Percentiles rank a stretch among this genome's conserved stretches.
These are phyloP conservation scores for Rhizopus arrhizus DNA, from an alignment of 371 early-diverging fungal genomes.

Conservation along the genomic window DNA sequence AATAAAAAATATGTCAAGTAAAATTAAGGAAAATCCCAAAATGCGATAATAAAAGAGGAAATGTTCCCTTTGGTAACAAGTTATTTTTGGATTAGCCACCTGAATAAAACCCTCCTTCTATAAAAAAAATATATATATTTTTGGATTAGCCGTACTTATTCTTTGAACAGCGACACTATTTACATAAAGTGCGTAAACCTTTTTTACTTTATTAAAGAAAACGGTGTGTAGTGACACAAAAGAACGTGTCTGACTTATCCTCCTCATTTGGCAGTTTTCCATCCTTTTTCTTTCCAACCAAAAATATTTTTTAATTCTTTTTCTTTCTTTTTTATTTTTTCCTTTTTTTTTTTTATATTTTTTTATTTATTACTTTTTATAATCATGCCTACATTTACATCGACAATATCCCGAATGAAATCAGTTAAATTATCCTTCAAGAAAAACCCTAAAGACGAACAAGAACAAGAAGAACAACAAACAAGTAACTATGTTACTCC, in stretches of 20 bases:
- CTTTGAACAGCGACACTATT: no score
- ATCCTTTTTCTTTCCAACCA: slow-evolving; percentile 10
- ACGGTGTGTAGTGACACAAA: slow-evolving; percentile 3
- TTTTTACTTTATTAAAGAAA: no score
- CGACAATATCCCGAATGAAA: slow-evolving; percentile 38
- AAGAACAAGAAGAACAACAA: slow-evolving; percentile 7
- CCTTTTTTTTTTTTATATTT: slow-evolving; percentile 7
- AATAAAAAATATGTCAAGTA: no score
- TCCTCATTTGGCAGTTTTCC: slow-evolving; percentile 43
- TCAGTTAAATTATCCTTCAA: slow-evolving; percentile 39
- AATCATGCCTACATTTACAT: slow-evolving; percentile 36
- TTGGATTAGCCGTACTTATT: no score
- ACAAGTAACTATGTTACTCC: slow-evolving; percentile 3
- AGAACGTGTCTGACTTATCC: slow-evolving; percentile 33
- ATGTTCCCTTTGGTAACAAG: no score
- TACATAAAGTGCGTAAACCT: no score
- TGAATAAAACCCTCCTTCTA: no score
- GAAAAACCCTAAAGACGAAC: slow-evolving; percentile 9
- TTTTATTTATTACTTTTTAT: not conserved
- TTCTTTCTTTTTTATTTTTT: slow-evolving; percentile 15
- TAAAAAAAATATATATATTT: no score
- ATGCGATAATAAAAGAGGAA: no score
- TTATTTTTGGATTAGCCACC: no score
- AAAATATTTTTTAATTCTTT: slow-evolving; percentile 5
- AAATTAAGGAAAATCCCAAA: no score